Conservation (phyloP, 2,329 filamentous ascomycete genomes). For the Fusarium verrucosum region DNA sequence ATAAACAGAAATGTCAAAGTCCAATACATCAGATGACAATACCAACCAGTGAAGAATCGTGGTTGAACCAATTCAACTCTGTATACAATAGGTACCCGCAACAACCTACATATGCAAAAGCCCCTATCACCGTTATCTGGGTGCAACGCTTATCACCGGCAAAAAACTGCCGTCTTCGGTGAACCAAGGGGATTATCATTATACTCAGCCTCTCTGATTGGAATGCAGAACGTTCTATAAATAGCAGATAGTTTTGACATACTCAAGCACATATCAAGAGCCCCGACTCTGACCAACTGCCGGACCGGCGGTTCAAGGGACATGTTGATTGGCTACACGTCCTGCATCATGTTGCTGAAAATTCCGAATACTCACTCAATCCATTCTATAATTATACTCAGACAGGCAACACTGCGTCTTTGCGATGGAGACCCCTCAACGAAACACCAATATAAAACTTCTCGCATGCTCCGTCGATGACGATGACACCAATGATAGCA, state of each 20-base stretch:
- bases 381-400: neutral
- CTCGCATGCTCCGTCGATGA: constrained; percentile 42
- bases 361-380: neutral
- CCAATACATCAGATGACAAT: neutral
- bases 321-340: no score
- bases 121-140: no score
- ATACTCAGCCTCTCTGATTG: neutral
- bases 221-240: neutral
- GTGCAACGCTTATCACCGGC: neutral
- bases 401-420: neutral
- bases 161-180: neutral
- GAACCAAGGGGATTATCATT: no score
- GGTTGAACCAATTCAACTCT: no score
- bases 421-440: neutral
- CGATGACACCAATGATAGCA: constrained; percentile 13
- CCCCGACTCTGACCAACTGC: no score
- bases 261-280: no score
- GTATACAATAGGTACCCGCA: no score
- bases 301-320: no score
- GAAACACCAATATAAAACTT: constrained; percentile 35
- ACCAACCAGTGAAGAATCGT: no score
- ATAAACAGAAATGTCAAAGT: neutral
- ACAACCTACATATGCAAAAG: no score
- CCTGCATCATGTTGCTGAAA: neutral
- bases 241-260: neutral